phyloP scores from a whole-genome alignment of 1,284 basidiomycete species.

The Serendipita sp. region DNA sequence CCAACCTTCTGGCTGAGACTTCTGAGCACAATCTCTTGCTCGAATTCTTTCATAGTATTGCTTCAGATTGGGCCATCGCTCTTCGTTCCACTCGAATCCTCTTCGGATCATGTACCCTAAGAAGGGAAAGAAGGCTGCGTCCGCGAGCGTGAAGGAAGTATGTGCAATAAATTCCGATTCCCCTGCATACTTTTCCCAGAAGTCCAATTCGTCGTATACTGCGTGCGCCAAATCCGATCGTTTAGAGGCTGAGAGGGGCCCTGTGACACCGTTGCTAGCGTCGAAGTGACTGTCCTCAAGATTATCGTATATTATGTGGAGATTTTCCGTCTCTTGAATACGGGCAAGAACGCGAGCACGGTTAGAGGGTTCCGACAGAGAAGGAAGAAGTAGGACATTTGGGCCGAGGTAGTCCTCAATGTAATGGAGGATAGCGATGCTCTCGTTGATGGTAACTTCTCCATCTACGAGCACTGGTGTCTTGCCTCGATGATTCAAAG shows the following conservation, averaged over 20 bases:
- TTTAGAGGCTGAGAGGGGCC: neutral
- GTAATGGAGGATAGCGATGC: conserved; percentile 3
- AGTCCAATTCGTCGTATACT: neutral
- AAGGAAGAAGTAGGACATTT: neutral
- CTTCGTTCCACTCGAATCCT: neutral
- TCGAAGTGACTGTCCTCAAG: conserved; percentile 1
- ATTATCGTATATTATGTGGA: neutral
- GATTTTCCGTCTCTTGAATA: conserved; percentile 5
- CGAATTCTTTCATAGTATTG: neutral
- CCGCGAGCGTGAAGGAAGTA: neutral
- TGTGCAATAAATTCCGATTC: neutral
- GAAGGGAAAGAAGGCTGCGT: conserved; percentile 4
- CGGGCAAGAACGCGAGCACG: neutral
- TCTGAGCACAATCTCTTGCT: neutral
- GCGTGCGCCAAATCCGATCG: neutral
- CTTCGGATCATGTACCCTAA: neutral
- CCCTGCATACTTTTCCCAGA: conserved; percentile 1
- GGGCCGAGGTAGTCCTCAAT: conserved; percentile 6
- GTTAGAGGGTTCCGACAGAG: neutral
- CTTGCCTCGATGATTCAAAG: conserved; percentile 4
- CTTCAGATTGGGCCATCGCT: conserved; percentile 1
- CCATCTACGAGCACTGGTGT: conserved; percentile 6
- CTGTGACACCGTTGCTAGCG: neutral
- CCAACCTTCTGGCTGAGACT: conserved; percentile 4
- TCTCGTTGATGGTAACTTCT: conserved; percentile 4